Evolutionary conservation across 1,284 basidiomycete genomes (phyloP).

Genomic region (Uromyces viciae-fabae): DNA sequence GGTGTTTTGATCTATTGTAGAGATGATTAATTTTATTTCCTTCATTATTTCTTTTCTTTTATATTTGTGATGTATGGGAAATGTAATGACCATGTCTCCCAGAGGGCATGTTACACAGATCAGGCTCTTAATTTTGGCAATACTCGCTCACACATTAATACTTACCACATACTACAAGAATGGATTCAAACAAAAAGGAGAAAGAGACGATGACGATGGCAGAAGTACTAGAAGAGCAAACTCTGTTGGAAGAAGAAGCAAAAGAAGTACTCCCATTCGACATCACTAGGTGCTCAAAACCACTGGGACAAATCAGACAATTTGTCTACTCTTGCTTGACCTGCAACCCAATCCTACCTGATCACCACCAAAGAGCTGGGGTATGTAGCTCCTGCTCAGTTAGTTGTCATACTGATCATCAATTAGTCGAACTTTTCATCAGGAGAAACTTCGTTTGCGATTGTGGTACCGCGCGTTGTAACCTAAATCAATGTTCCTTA

Average conservation of each 20-base stretch:
- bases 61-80: too few species aligned
- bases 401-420: conserved; percentile 37
- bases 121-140: too few species aligned
- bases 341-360: conserved; percentile 23
- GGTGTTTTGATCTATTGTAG: too few species aligned
- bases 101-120: too few species aligned
- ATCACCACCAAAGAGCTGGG: neutral
- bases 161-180: too few species aligned
- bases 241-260: conserved; percentile 18
- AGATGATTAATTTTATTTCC: too few species aligned
- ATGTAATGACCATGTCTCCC: too few species aligned
- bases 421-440: conserved; percentile 39
- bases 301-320: conserved; percentile 30
- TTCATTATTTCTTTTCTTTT: too few species aligned
- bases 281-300: conserved; percentile 22
- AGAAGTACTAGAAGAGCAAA: conserved; percentile 25
- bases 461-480: conserved; percentile 31
- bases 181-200: neutral
- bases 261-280: conserved; percentile 38
- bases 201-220: conserved; percentile 21
- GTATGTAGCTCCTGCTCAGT: conserved; percentile 38
- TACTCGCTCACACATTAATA: too few species aligned
- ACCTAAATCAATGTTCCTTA: conserved; percentile 1
- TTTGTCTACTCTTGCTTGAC: conserved; percentile 39
- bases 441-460: conserved; percentile 42